Conservation (phyloP, 306 rosid genomes). For the Calophaca sinica region DNA sequence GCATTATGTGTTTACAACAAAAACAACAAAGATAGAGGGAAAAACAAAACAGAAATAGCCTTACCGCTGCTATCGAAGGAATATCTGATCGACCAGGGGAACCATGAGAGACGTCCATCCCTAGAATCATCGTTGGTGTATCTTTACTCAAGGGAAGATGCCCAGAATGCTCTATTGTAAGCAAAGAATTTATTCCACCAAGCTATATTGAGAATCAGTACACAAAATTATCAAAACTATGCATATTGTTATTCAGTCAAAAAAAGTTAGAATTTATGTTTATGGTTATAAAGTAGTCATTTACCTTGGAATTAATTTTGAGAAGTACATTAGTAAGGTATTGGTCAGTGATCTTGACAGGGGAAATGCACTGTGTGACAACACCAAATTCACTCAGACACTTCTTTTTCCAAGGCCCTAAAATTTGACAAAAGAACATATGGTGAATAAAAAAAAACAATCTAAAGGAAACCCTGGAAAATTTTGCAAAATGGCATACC, state of each 20-base stretch:
- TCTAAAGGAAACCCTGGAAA: conserved; percentile 23
- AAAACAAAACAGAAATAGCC: conserved; percentile 32
- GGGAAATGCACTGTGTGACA: conserved; percentile 84
- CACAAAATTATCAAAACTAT: conserved; percentile 26
- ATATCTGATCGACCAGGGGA: conserved; percentile 71
- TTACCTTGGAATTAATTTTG: conserved; percentile 93
- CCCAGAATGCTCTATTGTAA: conserved; percentile 79
- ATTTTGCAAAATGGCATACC: conserved; percentile 53
- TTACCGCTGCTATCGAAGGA: conserved; percentile 93
- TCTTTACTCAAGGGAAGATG: conserved; percentile 73
- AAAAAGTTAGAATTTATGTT: neutral
- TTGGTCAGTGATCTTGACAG: conserved; percentile 79
- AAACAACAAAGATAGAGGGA: neutral
- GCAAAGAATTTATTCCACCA: conserved; percentile 90
- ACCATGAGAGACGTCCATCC: conserved; percentile 94
- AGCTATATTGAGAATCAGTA: conserved; percentile 58
- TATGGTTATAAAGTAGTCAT: conserved; percentile 25
- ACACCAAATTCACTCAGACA: conserved; percentile 82
- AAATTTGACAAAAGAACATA: conserved; percentile 39
- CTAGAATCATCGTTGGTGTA: conserved; percentile 88
- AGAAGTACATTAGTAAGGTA: conserved; percentile 88
- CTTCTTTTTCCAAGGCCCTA: conserved; percentile 95
- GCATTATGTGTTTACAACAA: neutral
- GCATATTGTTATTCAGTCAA: conserved; percentile 4
- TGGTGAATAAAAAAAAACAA: conserved; percentile 13